phyloP scores from a whole-genome alignment of 768 basidiomycete genomes.

The Tubosaeta sp. region DNA sequence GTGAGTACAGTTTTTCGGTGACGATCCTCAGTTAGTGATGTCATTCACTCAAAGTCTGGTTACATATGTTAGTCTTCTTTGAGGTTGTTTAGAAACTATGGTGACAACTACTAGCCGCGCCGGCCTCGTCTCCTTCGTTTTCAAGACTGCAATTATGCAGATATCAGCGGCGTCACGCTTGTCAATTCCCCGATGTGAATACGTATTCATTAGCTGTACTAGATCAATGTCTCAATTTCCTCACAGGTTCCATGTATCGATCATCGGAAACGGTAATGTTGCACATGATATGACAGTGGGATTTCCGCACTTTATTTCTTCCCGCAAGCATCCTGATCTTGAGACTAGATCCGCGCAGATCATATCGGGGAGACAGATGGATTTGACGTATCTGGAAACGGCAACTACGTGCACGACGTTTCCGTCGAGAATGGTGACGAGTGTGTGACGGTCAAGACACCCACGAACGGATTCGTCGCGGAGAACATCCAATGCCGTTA shows the following conservation, averaged over 20 bases:
- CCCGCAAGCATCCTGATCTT: not conserved
- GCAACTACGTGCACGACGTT: constrained; percentile 32
- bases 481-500: constrained; percentile 12
- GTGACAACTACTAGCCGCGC: constrained; percentile 2
- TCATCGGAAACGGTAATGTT: constrained; percentile 8
- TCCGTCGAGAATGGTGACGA: constrained; percentile 31
- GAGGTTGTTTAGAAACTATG: not conserved
- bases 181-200: constrained; percentile 8
- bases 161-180: constrained; percentile 15
- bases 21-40: too few species aligned
- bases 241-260: constrained; percentile 11
- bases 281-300: constrained; percentile 9
- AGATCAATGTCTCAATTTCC: not conserved
- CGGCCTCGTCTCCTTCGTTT: constrained; percentile 9
- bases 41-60: not conserved
- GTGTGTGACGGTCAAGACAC: constrained; percentile 33
- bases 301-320: not conserved
- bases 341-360: constrained; percentile 5
- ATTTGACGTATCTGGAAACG: constrained; percentile 24
- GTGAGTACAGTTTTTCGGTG: not conserved
- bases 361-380: constrained; percentile 11
- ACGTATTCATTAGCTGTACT: not conserved
- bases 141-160: constrained; percentile 1
- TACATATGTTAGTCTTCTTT: not conserved
- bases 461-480: constrained; percentile 19